A percentile compares a stretch with the other conserved stretches of the same genome.
These are phyloP conservation scores for Barnettozyma sp. DNA, from an alignment of 805 yeast genomes.

Conservation along the genomic window DNA sequence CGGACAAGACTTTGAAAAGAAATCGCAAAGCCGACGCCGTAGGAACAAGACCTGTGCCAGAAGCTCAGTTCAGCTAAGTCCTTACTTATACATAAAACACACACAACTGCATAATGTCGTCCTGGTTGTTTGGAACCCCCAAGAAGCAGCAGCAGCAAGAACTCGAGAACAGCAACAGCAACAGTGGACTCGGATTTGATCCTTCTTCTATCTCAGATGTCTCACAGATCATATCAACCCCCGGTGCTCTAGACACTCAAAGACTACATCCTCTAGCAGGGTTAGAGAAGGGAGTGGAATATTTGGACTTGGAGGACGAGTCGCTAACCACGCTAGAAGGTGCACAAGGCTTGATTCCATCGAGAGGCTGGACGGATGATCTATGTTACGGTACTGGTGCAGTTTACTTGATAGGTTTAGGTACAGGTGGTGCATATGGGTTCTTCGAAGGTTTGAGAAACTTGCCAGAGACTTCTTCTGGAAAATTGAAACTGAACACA, in stretches of 20 bases:
- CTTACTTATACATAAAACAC: not conserved
- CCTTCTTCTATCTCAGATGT: conserved; percentile 59
- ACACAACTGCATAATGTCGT: no score
- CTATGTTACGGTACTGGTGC: conserved; percentile 97
- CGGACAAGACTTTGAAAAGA: no score
- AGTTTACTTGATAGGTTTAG: conserved; percentile 79
- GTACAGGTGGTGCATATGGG: conserved; percentile 86
- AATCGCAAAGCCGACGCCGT: no score
- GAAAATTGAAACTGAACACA: conserved; percentile 81
- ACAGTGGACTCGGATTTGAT: conserved; percentile 46
- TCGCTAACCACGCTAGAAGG: conserved; percentile 72
- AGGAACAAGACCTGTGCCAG: no score
- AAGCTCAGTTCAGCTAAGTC: no score
- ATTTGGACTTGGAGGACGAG: conserved; percentile 83
- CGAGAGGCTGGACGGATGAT: conserved; percentile 98
- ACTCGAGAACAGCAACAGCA: conserved; percentile 13
- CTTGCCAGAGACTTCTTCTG: conserved; percentile 69
- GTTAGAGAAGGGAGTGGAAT: conserved; percentile 82
- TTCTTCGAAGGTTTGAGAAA: conserved; percentile 76
- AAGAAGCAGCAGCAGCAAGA: conserved; percentile 21
- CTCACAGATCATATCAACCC: conserved; percentile 51
- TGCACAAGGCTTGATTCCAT: conserved; percentile 83
- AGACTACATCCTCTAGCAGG: conserved; percentile 90
- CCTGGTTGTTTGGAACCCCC: conserved; percentile 26
- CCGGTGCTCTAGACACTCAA: conserved; percentile 59